Percentiles rank a stretch among this genome's conserved stretches.
Evolutionary conservation across 495 filamentous ascomycete genomes (phyloP).

Genomic region (Apodospora peruviana): DNA sequence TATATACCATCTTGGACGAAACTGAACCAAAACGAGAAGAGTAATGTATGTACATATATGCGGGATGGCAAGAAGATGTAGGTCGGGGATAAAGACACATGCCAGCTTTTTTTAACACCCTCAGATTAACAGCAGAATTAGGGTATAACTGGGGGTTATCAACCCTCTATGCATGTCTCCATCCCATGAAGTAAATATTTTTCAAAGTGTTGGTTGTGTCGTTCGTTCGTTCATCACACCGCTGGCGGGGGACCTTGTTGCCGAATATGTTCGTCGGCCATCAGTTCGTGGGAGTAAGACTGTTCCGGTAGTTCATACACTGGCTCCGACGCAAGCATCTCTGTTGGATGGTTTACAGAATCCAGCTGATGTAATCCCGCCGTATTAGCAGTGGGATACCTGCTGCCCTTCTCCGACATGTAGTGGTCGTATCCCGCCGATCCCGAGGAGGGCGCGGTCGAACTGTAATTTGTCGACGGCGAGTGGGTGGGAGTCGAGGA

Average conservation of each 20-base stretch:
- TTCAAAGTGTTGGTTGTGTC: no score
- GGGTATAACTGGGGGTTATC: no score
- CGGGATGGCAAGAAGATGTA: no score
- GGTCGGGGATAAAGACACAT: no score
- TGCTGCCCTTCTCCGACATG: conserved; percentile 14
- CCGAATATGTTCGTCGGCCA: conserved; percentile 7
- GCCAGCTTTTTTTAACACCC: no score
- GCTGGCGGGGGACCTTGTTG: not conserved
- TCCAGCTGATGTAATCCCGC: conserved; percentile 19
- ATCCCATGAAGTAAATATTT: no score
- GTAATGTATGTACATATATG: no score
- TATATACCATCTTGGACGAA: no score
- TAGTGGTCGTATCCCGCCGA: conserved; percentile 10
- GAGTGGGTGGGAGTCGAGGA: conserved; percentile 1
- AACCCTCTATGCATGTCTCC: no score
- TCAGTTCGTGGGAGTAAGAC: conserved; percentile 25
- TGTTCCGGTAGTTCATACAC: conserved; percentile 28
- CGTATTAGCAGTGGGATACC: not conserved
- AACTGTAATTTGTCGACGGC: conserved; percentile 2
- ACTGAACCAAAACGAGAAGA: no score
- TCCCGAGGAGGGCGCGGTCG: conserved; percentile 10
- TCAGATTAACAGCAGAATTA: no score
- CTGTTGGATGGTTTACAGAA: conserved; percentile 7
- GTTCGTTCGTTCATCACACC: no score
- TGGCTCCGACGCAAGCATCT: conserved; percentile 18